These are phyloP conservation scores for Fusarium sp. DNA, from an alignment of 2,329 filamentous ascomycete species.

Conservation along the genomic window DNA sequence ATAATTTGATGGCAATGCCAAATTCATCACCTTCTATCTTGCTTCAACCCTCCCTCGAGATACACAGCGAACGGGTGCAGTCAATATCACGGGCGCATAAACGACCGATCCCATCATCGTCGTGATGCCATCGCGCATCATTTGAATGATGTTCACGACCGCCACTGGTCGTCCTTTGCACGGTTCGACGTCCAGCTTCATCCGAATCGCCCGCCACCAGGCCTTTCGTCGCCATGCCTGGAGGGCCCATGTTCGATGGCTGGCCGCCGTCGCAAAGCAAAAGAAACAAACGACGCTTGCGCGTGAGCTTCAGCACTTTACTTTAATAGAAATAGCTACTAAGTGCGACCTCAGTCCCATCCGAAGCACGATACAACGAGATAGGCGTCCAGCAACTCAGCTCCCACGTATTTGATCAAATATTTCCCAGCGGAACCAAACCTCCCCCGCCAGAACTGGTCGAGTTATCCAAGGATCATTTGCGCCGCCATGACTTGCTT, in stretches of 20 bases:
- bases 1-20: slow-evolving; percentile 28
- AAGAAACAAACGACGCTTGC: slow-evolving; percentile 51
- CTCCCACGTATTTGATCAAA: slow-evolving; percentile 81
- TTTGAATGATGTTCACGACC: slow-evolving; percentile 48
- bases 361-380: slow-evolving; percentile 83
- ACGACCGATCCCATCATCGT: slow-evolving; percentile 1
- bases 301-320: slow-evolving; percentile 49
- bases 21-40: slow-evolving; percentile 32
- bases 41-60: slow-evolving; percentile 14
- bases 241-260: slow-evolving; percentile 58
- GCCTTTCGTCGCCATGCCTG: slow-evolving; percentile 54
- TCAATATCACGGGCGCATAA: slow-evolving; percentile 20
- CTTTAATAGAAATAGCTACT: background rate
- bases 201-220: slow-evolving; percentile 63
- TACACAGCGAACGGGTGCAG: slow-evolving; percentile 6
- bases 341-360: slow-evolving; percentile 53
- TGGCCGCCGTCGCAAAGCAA: slow-evolving; percentile 51
- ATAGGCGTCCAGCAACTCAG: slow-evolving; percentile 96
- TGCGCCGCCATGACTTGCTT: slow-evolving; percentile 85
- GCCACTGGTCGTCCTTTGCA: slow-evolving; percentile 54
- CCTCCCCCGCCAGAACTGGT: slow-evolving; percentile 79
- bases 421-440: slow-evolving; percentile 74
- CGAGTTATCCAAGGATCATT: slow-evolving; percentile 82
- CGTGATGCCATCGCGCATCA: slow-evolving; percentile 43
- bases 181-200: slow-evolving; percentile 60